Percentiles rank a stretch among this genome's conserved stretches.
Evolutionary conservation across 495 filamentous ascomycete species (phyloP).

Genomic region (Delitschia confertaspora): DNA sequence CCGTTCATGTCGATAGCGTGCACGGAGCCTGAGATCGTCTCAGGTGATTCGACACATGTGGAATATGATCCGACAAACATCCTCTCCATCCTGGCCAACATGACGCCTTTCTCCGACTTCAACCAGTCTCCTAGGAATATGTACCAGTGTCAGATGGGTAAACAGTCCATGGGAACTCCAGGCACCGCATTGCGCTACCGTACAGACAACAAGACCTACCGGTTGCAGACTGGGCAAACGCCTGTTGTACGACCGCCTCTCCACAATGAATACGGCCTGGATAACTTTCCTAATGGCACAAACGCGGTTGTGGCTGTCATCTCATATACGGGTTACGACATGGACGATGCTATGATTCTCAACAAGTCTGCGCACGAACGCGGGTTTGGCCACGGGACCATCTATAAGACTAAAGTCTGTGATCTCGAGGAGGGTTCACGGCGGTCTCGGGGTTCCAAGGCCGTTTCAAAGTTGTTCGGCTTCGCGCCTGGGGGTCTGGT

Average conservation of each 20-base stretch:
- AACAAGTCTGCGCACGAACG: conserved; percentile 97
- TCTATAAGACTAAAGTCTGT: conserved; percentile 94
- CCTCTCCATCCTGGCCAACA: conserved; percentile 93
- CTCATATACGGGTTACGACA: conserved; percentile 97
- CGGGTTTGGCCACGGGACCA: conserved; percentile 91
- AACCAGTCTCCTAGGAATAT: conserved; percentile 99
- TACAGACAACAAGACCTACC: conserved; percentile 95
- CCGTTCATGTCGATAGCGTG: conserved; percentile 98
- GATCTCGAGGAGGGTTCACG: conserved; percentile 64
- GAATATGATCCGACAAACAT: conserved; percentile 95
- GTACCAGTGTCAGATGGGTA: conserved; percentile 99
- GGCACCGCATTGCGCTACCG: conserved; percentile 77
- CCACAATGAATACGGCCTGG: conserved; percentile 91
- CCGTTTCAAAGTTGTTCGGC: conserved; percentile 69
- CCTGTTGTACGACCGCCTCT: conserved; percentile 85
- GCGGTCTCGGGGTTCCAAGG: conserved; percentile 46
- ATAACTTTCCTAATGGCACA: conserved; percentile 97
- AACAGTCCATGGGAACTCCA: conserved; percentile 97
- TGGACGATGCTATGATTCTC: conserved; percentile 99
- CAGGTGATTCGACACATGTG: conserved; percentile 82
- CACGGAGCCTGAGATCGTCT: conserved; percentile 69
- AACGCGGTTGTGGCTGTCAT: conserved; percentile 97
- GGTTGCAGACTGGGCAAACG: conserved; percentile 89
- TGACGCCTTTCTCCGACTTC: conserved; percentile 98
- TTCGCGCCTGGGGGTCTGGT: conserved; percentile 66